phyloP scores from a whole-genome alignment of 257 asterid species.

The Solanum rostratum region DNA sequence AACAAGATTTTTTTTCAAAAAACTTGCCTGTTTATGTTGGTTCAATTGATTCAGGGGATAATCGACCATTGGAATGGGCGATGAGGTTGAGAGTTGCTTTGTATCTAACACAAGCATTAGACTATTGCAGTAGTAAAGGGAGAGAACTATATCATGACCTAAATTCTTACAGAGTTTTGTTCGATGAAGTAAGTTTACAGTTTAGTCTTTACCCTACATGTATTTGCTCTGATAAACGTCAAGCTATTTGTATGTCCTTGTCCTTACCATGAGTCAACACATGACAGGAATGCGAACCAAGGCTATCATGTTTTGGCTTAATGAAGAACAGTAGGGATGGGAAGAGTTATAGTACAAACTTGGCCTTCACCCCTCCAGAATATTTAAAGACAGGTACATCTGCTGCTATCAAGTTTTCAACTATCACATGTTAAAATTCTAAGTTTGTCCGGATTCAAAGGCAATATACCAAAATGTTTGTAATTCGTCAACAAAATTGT shows the following conservation, averaged over 20 bases:
- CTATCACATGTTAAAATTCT: neutral
- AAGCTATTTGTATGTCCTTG: neutral
- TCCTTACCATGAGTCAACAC: neutral
- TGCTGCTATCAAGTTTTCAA: neutral
- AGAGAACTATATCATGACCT: conserved; percentile 38
- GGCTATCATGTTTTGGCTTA: conserved; percentile 43
- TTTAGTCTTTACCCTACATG: neutral
- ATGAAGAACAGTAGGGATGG: conserved; percentile 47
- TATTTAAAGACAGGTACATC: conserved; percentile 28
- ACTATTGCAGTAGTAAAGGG: conserved; percentile 41
- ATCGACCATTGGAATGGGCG: conserved; percentile 36
- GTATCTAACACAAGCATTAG: conserved; percentile 42
- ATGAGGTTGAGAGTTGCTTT: conserved; percentile 43
- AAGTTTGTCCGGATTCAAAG: neutral
- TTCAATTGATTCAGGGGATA: conserved; percentile 22
- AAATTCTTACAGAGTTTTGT: conserved; percentile 38
- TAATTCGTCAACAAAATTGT: neutral
- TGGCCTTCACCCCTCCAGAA: conserved; percentile 43
- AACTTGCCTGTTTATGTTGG: neutral
- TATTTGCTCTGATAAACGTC: neutral
- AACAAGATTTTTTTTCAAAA: neutral
- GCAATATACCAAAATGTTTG: neutral
- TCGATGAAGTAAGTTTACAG: conserved; percentile 24
- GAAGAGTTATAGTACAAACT: conserved; percentile 37
- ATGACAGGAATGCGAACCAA: conserved; percentile 32